Base-by-base conservation (phyloP, 2,329 filamentous ascomycete species). In the Bipolaris cookei region DNA sequence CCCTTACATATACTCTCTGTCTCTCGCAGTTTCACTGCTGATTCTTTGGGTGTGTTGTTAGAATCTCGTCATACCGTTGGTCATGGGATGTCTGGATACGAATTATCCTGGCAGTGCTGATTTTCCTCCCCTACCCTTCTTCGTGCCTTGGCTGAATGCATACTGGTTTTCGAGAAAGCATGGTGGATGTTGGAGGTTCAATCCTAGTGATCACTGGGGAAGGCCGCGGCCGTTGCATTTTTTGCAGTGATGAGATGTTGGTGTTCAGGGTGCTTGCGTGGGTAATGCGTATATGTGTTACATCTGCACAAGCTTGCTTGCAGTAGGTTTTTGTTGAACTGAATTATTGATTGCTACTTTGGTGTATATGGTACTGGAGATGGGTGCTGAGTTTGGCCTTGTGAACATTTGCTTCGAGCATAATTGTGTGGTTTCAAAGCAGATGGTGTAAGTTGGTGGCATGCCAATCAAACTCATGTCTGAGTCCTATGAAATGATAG, bases 91-190 rank as follows among this genome's bases (percentile, higher is more conserved):
- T 16, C 62, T 69, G 50, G 75, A 77, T 37, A 67, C 66, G 51
- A 64, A 21, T 13, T 77, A 69, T 47, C 68, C 74, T 49, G 70
- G 68, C n/a, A 69, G 66, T 2, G 64, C 67, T 18, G 54, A 69
- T 23, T 77, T 75, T 39, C 73, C 75, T 1, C 47, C 69, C 13
- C 58, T 77, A 8, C 75, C 76, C 0, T 71, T 71, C 59, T 73
- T 75, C 48, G 55, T 77, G 18, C 73, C 69, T 20, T 76, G 67
- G 35, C 44, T 77, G 34, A 74, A 76, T 35, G 66, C 75, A 18
- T 72, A 71, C 53, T 68, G 64, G 56, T 77, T 75, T 52, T 56
- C 56, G 6, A 59, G 69, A 48, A 65, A 63, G 49, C 57, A 76
- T 58, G 61, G 59, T 28, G 69, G 71, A 1, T 64, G 61, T 16